A percentile compares a stretch with the other conserved stretches of the same genome.
phyloP scores from a whole-genome alignment of 768 basidiomycete species.

The Lyophyllum decastes region DNA sequence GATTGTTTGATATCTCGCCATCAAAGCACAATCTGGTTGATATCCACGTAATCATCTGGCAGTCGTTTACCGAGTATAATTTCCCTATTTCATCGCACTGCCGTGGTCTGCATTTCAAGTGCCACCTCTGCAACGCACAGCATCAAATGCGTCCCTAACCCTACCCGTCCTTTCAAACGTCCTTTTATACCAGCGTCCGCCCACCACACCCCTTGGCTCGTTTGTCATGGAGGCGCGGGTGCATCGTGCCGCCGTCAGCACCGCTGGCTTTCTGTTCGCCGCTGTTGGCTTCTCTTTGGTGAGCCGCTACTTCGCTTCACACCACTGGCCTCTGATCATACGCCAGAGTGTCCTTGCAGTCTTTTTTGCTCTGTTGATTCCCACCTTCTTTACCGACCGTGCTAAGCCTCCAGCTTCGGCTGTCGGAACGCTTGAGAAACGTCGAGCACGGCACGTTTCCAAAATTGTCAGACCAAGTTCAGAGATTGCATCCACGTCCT shows the following conservation, averaged over 20 bases:
- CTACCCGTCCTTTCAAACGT: neutral
- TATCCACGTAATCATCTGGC: neutral
- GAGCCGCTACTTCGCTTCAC: conserved; percentile 13
- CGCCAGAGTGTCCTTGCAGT: conserved; percentile 36
- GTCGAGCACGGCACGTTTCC: neutral
- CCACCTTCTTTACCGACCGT: neutral
- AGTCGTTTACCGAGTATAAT: neutral
- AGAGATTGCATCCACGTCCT: neutral
- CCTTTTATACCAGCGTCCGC: neutral
- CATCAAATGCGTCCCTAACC: conserved; percentile 4
- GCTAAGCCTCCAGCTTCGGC: neutral
- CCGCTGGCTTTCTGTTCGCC: conserved; percentile 33
- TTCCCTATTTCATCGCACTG: neutral
- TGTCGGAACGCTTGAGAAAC: neutral
- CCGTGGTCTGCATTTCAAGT: neutral
- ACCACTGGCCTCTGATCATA: neutral
- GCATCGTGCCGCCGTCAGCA: conserved; percentile 28
- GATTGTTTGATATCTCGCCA: neutral
- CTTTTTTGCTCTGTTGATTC: conserved; percentile 19
- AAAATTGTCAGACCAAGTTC: neutral
- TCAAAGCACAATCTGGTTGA: neutral
- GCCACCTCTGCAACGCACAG: neutral
- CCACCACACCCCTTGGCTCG: neutral
- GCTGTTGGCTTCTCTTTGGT: conserved; percentile 37
- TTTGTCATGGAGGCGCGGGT: conserved; percentile 8